phyloP scores from a whole-genome alignment of 1,284 basidiomycete species.

The Caloboletus inedulis region DNA sequence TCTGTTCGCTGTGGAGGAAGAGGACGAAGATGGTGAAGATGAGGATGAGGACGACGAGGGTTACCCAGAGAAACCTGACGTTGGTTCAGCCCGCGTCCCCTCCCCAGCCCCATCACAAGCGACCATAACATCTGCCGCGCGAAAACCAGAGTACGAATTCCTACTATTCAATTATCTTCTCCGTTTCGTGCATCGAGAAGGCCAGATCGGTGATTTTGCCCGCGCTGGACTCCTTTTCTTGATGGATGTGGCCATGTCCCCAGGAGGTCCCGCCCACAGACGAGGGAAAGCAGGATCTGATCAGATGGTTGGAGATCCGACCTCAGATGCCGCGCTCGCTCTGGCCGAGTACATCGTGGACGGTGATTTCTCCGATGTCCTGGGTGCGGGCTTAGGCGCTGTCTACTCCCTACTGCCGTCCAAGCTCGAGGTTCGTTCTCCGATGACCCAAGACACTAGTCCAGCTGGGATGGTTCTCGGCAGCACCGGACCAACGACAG shows the following conservation, averaged over 20 bases:
- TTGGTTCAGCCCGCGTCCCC: slow-evolving; percentile 35
- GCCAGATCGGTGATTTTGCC: slow-evolving; percentile 90
- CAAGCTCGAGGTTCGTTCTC: slow-evolving; percentile 71
- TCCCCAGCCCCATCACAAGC: slow-evolving; percentile 61
- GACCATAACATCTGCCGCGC: slow-evolving; percentile 53
- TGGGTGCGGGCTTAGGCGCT: slow-evolving; percentile 91
- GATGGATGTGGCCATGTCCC: slow-evolving; percentile 91
- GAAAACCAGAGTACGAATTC: slow-evolving; percentile 90
- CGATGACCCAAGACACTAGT: slow-evolving; percentile 39
- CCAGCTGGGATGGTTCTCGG: slow-evolving; percentile 65
- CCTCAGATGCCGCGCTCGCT: slow-evolving; percentile 80
- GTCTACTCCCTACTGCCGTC: slow-evolving; percentile 90
- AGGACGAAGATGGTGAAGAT: slow-evolving; percentile 53
- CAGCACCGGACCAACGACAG: slow-evolving; percentile 44
- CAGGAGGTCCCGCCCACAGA: slow-evolving; percentile 49
- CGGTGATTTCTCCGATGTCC: slow-evolving; percentile 94
- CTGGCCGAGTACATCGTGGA: slow-evolving; percentile 91
- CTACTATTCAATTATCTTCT: slow-evolving; percentile 94
- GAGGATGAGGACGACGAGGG: slow-evolving; percentile 47
- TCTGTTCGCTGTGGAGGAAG: slow-evolving; percentile 65
- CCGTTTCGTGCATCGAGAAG: slow-evolving; percentile 93
- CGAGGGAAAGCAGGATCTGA: slow-evolving; percentile 29
- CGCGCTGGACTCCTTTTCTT: slow-evolving; percentile 89
- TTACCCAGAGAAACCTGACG: slow-evolving; percentile 13
- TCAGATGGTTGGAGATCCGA: slow-evolving; percentile 52